A percentile compares a stretch with the other conserved stretches of the same genome.
phyloP scores from a whole-genome alignment of 495 filamentous ascomycete species.

The Parathielavia hyrcaniae region DNA sequence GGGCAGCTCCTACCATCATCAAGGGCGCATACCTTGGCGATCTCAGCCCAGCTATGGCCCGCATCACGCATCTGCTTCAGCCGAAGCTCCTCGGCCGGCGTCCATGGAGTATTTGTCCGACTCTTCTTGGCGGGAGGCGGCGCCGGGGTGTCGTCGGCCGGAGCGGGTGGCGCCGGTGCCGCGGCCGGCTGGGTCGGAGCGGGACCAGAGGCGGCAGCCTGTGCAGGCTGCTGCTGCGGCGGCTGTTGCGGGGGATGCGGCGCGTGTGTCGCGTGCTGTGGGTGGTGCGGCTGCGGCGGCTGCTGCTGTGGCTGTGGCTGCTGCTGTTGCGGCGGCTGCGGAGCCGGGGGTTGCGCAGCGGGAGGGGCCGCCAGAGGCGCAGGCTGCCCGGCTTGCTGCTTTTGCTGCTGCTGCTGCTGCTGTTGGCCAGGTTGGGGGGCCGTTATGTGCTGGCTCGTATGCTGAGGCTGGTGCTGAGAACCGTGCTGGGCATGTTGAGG shows the following conservation, averaged over 20 bases:
- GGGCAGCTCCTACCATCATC: not conserved
- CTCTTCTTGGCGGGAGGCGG: conserved; percentile 77
- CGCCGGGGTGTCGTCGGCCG: conserved; percentile 34
- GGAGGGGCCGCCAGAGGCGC: conserved; percentile 27
- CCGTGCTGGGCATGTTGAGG: conserved; percentile 25
- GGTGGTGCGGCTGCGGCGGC: conserved; percentile 7
- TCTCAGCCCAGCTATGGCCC: conserved; percentile 92
- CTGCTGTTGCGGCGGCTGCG: conserved; percentile 15
- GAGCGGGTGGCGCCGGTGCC: conserved; percentile 30
- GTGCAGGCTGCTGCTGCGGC: conserved; percentile 9
- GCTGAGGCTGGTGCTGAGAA: conserved; percentile 24
- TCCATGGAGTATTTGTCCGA: conserved; percentile 96
- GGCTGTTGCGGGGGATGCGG: conserved; percentile 9
- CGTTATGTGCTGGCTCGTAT: conserved; percentile 21
- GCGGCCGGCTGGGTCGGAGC: conserved; percentile 34
- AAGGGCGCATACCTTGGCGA: conserved; percentile 69
- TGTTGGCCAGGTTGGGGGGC: conserved; percentile 21
- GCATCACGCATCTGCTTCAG: conserved; percentile 90
- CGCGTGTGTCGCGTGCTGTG: conserved; percentile 8
- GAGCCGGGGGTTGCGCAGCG: conserved; percentile 6
- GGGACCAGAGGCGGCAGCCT: conserved; percentile 16
- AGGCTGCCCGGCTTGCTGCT: conserved; percentile 19
- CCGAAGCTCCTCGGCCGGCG: conserved; percentile 84
- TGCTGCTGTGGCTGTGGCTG: conserved; percentile 9
- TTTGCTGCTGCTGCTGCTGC: conserved; percentile 22